phyloP scores from a whole-genome alignment of 2,329 filamentous ascomycete species.

The Scedosporium aurantiacum region DNA sequence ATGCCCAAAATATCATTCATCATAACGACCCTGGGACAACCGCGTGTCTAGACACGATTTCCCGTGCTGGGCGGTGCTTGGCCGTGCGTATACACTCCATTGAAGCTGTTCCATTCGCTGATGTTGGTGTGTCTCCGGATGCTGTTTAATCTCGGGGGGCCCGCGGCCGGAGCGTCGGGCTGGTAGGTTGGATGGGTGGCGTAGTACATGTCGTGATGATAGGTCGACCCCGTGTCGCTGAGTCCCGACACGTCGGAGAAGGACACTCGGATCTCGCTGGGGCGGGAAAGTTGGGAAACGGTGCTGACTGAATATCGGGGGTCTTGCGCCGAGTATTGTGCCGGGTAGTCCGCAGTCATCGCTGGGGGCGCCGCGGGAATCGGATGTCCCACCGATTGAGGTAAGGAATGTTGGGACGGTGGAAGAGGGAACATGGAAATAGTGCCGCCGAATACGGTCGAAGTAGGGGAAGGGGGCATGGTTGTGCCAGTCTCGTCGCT shows the following conservation, averaged over 20 bases:
- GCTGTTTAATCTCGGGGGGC: neutral
- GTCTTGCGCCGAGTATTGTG: neutral
- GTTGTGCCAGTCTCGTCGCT: neutral
- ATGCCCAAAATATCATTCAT: neutral
- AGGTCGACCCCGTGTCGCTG: neutral
- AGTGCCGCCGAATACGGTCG: neutral
- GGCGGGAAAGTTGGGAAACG: neutral
- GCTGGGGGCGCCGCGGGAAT: neutral
- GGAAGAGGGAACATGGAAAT: neutral
- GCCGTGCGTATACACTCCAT: neutral
- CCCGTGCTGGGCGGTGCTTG: neutral
- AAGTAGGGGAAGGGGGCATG: neutral
- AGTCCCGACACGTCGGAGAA: neutral
- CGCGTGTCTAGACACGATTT: neutral
- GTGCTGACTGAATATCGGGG: neutral
- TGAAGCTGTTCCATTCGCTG: neutral
- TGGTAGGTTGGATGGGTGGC: neutral
- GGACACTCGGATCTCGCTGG: neutral
- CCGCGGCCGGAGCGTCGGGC: neutral
- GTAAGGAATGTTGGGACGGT: neutral
- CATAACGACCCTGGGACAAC: neutral
- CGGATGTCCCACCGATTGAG: neutral
- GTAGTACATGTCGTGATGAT: neutral
- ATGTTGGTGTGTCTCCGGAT: neutral
- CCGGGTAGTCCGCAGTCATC: too few species aligned